A percentile compares a stretch with the other conserved stretches of the same genome.
Evolutionary conservation across 1,139 yeast genomes (phyloP).

Genomic region (Suzukiozyma palmioleophila): DNA sequence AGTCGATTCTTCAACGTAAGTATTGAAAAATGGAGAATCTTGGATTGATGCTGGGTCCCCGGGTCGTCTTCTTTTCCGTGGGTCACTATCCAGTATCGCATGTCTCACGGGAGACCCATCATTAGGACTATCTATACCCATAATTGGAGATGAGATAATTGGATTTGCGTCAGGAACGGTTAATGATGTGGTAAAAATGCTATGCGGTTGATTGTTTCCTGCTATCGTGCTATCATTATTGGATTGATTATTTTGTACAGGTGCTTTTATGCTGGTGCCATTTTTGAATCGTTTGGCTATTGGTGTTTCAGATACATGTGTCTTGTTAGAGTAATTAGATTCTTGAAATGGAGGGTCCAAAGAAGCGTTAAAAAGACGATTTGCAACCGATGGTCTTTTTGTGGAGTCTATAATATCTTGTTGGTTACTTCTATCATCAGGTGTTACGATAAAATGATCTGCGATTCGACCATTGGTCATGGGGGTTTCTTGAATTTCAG

Average conservation of each 20-base stretch:
- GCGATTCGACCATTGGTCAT: conserved; percentile 5
- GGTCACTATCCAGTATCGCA: too few relatives aligned
- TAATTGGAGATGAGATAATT: background rate
- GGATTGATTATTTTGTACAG: too few relatives aligned
- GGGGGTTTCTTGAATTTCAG: conserved; percentile 8
- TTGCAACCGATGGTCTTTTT: background rate
- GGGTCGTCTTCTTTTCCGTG: conserved; percentile 18
- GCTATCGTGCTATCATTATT: too few relatives aligned
- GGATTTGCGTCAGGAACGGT: background rate
- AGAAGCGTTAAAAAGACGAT: background rate
- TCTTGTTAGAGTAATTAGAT: too few relatives aligned
- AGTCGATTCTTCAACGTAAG: conserved; percentile 21
- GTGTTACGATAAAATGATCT: conserved; percentile 6
- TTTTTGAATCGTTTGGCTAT: too few relatives aligned
- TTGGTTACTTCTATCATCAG: conserved; percentile 4
- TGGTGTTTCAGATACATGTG: too few relatives aligned
- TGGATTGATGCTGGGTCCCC: conserved; percentile 31
- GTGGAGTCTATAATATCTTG: conserved; percentile 2
- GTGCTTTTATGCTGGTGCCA: too few relatives aligned
- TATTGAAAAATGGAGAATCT: conserved; percentile 30
- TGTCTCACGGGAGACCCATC: background rate
- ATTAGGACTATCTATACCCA: background rate
- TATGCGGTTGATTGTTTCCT: too few relatives aligned
- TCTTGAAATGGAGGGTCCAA: background rate
- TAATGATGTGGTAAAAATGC: background rate